phyloP scores from a whole-genome alignment of 177 flowering plant species.

The Vitis hybrid region DNA sequence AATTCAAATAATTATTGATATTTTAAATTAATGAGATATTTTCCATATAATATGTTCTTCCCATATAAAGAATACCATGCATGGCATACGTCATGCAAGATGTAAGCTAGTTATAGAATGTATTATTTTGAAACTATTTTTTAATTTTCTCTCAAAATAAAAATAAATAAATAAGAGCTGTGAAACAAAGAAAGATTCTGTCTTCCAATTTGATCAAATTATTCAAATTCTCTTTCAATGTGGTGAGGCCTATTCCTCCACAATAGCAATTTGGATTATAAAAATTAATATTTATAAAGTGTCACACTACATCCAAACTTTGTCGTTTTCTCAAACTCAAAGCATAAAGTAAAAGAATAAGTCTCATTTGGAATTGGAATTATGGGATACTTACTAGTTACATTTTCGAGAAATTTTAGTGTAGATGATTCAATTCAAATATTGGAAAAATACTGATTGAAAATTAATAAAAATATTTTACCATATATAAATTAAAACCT shows the following conservation, averaged over 20 bases:
- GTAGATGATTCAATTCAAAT: too few species aligned
- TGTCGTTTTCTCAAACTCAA: constrained; percentile 20
- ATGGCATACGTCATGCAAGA: constrained; percentile 7
- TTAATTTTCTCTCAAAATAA: background rate
- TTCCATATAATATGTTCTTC: too few species aligned
- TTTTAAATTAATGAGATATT: too few species aligned
- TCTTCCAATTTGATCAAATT: constrained; percentile 29
- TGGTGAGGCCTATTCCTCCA: constrained; percentile 24
- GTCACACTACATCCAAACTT: constrained; percentile 10
- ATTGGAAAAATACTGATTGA: too few species aligned
- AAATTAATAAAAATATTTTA: too few species aligned
- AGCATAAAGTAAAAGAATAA: constrained; percentile 6
- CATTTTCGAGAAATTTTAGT: too few species aligned
- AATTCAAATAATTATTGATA: too few species aligned
- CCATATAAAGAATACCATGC: too few species aligned
- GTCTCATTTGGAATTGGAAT: background rate
- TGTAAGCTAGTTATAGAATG: background rate
- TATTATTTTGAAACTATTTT: background rate
- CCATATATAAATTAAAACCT: too few species aligned
- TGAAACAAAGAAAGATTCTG: constrained; percentile 26
- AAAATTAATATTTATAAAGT: constrained; percentile 2
- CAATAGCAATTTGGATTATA: constrained; percentile 14
- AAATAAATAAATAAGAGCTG: constrained; percentile 3
- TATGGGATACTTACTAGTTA: too few species aligned
- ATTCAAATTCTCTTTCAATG: constrained; percentile 33